A percentile compares a stretch with the other conserved stretches of the same genome.
phyloP scores from a whole-genome alignment of 2,329 filamentous ascomycete genomes.

The Knufia fluminis region DNA sequence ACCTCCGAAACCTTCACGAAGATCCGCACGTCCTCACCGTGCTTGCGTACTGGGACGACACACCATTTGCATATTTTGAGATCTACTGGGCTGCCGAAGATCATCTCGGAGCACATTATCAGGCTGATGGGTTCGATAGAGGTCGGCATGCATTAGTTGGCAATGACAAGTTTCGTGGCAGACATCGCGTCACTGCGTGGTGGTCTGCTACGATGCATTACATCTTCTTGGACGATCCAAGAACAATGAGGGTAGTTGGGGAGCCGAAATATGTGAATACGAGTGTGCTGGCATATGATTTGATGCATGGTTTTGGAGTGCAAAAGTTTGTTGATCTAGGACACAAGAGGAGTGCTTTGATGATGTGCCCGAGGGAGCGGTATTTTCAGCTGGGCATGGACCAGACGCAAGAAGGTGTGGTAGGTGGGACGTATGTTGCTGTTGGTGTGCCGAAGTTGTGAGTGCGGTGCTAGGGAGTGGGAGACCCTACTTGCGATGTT shows the following conservation, averaged over 20 bases:
- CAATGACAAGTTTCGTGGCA: conserved; percentile 45
- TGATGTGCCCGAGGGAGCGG: conserved; percentile 55
- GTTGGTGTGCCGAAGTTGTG: background rate
- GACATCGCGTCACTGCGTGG: conserved; percentile 49
- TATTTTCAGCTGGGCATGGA: conserved; percentile 52
- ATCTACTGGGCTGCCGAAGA: conserved; percentile 69
- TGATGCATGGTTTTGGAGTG: conserved; percentile 62
- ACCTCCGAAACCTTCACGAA: conserved; percentile 57
- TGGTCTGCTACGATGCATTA: conserved; percentile 51
- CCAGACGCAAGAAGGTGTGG: background rate
- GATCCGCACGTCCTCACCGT: conserved; percentile 65
- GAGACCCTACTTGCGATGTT: no score
- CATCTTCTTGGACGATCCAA: conserved; percentile 50
- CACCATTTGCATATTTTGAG: conserved; percentile 68
- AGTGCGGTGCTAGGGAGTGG: background rate
- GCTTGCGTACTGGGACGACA: conserved; percentile 62
- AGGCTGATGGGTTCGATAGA: conserved; percentile 48
- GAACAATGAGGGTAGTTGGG: conserved; percentile 44
- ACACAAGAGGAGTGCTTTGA: conserved; percentile 61
- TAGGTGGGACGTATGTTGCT: background rate
- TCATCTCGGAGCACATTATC: conserved; percentile 50
- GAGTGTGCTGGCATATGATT: conserved; percentile 64
- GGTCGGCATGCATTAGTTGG: conserved; percentile 53
- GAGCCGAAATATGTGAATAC: conserved; percentile 65
- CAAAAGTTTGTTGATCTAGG: conserved; percentile 65